These are phyloP conservation scores for Flammula alnicola DNA, from an alignment of 1,284 basidiomycete species.

Conservation along the genomic window DNA sequence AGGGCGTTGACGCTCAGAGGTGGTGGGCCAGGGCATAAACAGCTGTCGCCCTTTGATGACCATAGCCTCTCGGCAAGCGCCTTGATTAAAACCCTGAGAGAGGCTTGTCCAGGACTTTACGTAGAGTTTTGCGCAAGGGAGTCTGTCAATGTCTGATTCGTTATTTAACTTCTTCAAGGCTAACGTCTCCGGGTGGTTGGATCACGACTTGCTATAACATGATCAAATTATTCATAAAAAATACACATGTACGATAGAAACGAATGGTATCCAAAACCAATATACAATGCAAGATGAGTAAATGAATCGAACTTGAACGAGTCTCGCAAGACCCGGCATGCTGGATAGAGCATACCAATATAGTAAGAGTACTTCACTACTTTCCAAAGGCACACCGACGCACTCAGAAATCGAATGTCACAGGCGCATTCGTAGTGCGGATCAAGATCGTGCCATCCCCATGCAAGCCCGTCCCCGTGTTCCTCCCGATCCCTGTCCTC, in stretches of 20 bases:
- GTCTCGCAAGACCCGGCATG: no score
- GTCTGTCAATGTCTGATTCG: background rate
- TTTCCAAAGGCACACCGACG: no score
- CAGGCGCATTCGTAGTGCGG: background rate
- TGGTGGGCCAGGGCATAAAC: background rate
- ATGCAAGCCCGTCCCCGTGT: background rate
- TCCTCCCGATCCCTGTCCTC: background rate
- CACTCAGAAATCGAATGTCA: conserved; percentile 5
- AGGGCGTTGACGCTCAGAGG: conserved; percentile 15
- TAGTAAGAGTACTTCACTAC: no score
- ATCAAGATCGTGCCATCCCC: background rate
- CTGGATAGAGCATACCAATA: no score
- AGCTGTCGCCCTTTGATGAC: background rate
- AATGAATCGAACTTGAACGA: no score
- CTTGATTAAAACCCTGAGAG: conserved; percentile 8
- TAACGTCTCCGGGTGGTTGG: background rate
- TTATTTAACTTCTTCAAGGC: background rate
- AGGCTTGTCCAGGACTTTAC: conserved; percentile 6
- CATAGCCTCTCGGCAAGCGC: background rate
- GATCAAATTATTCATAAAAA: no score
- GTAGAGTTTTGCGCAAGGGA: background rate
- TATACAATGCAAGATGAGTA: no score
- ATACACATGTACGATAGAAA: no score
- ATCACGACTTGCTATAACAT: background rate
- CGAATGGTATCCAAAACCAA: no score